A percentile compares a stretch with the other conserved stretches of the same genome.
phyloP scores from a whole-genome alignment of 2,329 filamentous ascomycete genomes.

The Calonectria leucothoes region DNA sequence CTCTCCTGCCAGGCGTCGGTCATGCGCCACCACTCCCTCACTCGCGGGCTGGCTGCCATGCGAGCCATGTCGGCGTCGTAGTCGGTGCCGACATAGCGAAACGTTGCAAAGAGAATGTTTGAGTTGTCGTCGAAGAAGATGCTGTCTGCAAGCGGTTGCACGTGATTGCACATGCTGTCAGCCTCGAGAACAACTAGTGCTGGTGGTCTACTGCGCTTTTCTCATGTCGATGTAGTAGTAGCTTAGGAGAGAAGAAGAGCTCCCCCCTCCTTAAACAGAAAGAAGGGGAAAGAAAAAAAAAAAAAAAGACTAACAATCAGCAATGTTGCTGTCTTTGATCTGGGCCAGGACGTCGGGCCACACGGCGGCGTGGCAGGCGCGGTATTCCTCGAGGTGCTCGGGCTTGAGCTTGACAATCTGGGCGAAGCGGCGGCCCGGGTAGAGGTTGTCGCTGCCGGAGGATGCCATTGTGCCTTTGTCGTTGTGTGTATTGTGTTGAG shows the following conservation, averaged over 20 bases:
- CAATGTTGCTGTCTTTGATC: slow-evolving; percentile 80
- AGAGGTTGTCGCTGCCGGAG: background rate
- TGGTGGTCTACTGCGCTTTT: too few species aligned
- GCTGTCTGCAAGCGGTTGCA: slow-evolving; percentile 64
- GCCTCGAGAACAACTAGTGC: background rate
- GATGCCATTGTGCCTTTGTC: background rate
- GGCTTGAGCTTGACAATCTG: slow-evolving; percentile 81
- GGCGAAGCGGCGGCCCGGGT: slow-evolving; percentile 69
- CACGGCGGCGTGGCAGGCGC: slow-evolving; percentile 77
- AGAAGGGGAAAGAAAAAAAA: background rate
- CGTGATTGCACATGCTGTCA: background rate
- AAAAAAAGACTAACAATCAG: slow-evolving; percentile 68
- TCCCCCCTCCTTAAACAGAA: too few species aligned
- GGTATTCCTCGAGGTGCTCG: slow-evolving; percentile 75
- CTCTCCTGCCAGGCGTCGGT: slow-evolving; percentile 81
- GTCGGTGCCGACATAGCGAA: slow-evolving; percentile 82
- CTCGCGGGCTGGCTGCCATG: slow-evolving; percentile 79
- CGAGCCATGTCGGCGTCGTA: slow-evolving; percentile 80
- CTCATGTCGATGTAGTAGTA: background rate
- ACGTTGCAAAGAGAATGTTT: slow-evolving; percentile 76
- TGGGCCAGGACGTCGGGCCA: slow-evolving; percentile 84
- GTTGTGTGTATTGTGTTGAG: background rate
- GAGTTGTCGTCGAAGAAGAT: slow-evolving; percentile 76
- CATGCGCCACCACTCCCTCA: slow-evolving; percentile 84
- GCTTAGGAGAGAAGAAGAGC: background rate